These are phyloP conservation scores for Ramaria sp. DNA, from an alignment of 768 basidiomycete species.

Conservation along the genomic window DNA sequence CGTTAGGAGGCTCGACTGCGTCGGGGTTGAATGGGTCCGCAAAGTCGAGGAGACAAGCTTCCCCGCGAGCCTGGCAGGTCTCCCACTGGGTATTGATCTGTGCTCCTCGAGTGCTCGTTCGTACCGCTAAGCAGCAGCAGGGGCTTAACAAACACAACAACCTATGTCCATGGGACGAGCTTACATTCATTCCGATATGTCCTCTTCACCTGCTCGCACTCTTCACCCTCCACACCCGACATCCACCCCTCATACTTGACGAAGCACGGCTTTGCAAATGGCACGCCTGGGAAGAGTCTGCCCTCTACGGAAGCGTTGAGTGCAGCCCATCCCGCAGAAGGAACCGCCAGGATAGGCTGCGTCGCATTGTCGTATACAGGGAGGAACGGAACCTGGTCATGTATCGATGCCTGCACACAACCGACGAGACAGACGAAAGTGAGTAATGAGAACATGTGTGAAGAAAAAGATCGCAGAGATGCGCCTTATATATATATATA, in stretches of 20 bases:
- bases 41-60: conserved; percentile 38
- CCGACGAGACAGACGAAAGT: too few relatives aligned
- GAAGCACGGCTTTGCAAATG: conserved; percentile 25
- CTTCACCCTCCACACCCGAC: conserved; percentile 12
- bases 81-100: conserved; percentile 36
- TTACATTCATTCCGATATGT: conserved; percentile 16
- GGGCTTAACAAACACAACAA: background rate
- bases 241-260: conserved; percentile 17
- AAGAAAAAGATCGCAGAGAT: too few relatives aligned
- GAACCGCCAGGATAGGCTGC: background rate
- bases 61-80: conserved; percentile 35
- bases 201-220: conserved; percentile 19
- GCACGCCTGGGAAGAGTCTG: conserved; percentile 18
- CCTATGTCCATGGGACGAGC: background rate
- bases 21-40: conserved; percentile 15
- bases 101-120: background rate
- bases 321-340: conserved; percentile 9
- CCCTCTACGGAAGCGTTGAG: conserved; percentile 22
- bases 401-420: too few relatives aligned
- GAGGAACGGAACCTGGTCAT: too few relatives aligned
- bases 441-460: too few relatives aligned
- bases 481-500: too few relatives aligned
- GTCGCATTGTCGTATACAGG: background rate
- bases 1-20: conserved; percentile 12
- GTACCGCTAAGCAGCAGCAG: background rate